phyloP scores from a whole-genome alignment of 768 basidiomycete species.

The Sarcodon aspratus region DNA sequence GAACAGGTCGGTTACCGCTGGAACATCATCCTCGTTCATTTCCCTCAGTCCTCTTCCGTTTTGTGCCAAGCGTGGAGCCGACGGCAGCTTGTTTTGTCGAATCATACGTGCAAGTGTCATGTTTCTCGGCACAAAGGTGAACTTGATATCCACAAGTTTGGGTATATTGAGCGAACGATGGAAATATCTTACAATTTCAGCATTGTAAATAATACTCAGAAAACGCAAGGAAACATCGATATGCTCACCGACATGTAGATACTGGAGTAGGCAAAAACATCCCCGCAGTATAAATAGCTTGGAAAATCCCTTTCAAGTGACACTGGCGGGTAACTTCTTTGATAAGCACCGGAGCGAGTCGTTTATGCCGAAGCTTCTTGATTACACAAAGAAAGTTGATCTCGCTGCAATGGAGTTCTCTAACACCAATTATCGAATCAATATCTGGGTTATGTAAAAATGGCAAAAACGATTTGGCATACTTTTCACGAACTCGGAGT shows the following conservation, averaged over 20 bases:
- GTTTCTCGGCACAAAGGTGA: slow-evolving; percentile 77
- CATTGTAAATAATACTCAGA: slow-evolving; percentile 3
- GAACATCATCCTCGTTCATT: slow-evolving; percentile 74
- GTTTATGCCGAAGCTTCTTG: slow-evolving; percentile 94
- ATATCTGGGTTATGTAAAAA: neutral
- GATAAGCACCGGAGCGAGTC: slow-evolving; percentile 90
- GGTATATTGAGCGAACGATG: slow-evolving; percentile 87
- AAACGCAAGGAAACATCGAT: neutral
- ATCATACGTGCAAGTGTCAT: slow-evolving; percentile 91
- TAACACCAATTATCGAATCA: slow-evolving; percentile 17
- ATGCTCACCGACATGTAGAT: slow-evolving; percentile 61
- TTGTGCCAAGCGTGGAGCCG: slow-evolving; percentile 26
- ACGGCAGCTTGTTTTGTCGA: slow-evolving; percentile 56
- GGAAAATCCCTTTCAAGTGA: slow-evolving; percentile 83
- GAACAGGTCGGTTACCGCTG: slow-evolving; percentile 59
- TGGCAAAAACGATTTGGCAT: slow-evolving; percentile 15
- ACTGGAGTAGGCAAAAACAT: slow-evolving; percentile 91
- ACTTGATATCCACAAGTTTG: slow-evolving; percentile 85
- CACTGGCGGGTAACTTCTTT: slow-evolving; percentile 94
- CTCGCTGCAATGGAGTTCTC: slow-evolving; percentile 65
- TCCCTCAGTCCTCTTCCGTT: slow-evolving; percentile 78
- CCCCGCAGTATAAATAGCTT: slow-evolving; percentile 95
- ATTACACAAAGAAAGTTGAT: slow-evolving; percentile 98
- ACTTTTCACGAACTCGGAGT: slow-evolving; percentile 80
- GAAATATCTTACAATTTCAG: slow-evolving; percentile 53